Evolutionary conservation across 2,329 filamentous ascomycete genomes (phyloP), one percentile per base, ranked within the genome.

Genomic region (Leptoxyphium fumago): DNA sequence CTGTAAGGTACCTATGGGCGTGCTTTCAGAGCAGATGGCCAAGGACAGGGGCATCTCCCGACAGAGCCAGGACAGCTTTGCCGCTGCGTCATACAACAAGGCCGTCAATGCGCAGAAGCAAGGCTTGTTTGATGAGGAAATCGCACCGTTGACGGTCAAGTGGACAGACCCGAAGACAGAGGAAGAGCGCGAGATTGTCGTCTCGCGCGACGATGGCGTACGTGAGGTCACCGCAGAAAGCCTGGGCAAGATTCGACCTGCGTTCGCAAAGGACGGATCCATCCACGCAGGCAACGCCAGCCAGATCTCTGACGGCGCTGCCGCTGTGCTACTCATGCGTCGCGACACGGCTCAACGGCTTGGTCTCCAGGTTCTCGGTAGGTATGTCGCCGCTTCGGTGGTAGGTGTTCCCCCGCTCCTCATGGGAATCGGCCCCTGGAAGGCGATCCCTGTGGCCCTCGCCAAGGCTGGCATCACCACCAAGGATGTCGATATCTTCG

Each of bases 1-100:
- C 75, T 98, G 91, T 79, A 95, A 94, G 70, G 89, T 96, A 2
- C 81, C 87, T 62, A 96, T 96, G 91, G 89, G 89, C 55, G 76
- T 87, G 10, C 73, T 96, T 41, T 94, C 86, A 26, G 91, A 98
- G 68, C 67, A 89, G 59, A 95, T 96, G 89, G 91, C 89, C 54
- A 83, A 86, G 67, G 86, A 87, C 62, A 78, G 82, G 57, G 72
- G 74, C 46, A 77, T 96, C 59, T 59, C 70, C 45, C 82, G 91
- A 48, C 67, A 72, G 10, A 69, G 74, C 43, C 91, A 96, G 67
- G 91, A 98, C 62, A 77, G 77, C n/a, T 98, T 96, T 64, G 91
- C 91, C 11, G 89, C 89, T n/a, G 67, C 72, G 2, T 94, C 86
- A 36, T 96, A 94, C 73, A 80, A 87, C 54, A 96, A 94, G 70